These are phyloP conservation scores for Colletotrichum falcatum DNA, from an alignment of 2,329 filamentous ascomycete species.

Conservation along the genomic window DNA sequence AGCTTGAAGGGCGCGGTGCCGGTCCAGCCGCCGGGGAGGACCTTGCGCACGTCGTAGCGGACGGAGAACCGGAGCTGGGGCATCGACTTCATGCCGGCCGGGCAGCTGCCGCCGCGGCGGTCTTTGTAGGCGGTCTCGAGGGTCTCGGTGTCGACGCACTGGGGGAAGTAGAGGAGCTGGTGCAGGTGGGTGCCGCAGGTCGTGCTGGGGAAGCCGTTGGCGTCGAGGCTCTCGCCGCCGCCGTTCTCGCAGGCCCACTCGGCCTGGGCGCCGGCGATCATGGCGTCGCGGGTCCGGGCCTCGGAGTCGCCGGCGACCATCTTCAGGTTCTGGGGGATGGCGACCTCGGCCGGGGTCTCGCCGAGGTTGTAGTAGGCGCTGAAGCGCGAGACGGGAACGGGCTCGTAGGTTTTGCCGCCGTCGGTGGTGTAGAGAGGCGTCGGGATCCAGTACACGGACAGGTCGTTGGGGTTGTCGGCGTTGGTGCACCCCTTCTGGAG, in stretches of 20 bases:
- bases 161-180: conserved; percentile 60
- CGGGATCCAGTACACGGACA: conserved; percentile 60
- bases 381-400: conserved; percentile 54
- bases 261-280: conserved; percentile 43
- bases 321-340: conserved; percentile 59
- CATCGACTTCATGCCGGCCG: conserved; percentile 58
- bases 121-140: conserved; percentile 46
- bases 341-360: conserved; percentile 54
- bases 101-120: conserved; percentile 52
- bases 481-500: conserved; percentile 59
- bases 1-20: conserved; percentile 58
- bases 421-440: conserved; percentile 54
- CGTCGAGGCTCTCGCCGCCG: conserved; percentile 52
- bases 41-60: conserved; percentile 59
- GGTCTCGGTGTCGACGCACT: conserved; percentile 44
- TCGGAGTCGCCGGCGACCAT: conserved; percentile 56
- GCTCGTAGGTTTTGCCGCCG: conserved; percentile 48
- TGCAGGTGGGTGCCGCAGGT: conserved; percentile 68
- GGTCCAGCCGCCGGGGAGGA: conserved; percentile 57
- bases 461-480: conserved; percentile 60
- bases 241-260: conserved; percentile 50
- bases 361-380: conserved; percentile 60
- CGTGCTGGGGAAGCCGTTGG: conserved; percentile 78
- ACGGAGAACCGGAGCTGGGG: conserved; percentile 61
- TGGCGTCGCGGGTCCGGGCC: conserved; percentile 55